A percentile compares a stretch with the other conserved stretches of the same genome.
Conservation (phyloP, 208 protist species). For the Acanthamoeba triangularis region DNA sequence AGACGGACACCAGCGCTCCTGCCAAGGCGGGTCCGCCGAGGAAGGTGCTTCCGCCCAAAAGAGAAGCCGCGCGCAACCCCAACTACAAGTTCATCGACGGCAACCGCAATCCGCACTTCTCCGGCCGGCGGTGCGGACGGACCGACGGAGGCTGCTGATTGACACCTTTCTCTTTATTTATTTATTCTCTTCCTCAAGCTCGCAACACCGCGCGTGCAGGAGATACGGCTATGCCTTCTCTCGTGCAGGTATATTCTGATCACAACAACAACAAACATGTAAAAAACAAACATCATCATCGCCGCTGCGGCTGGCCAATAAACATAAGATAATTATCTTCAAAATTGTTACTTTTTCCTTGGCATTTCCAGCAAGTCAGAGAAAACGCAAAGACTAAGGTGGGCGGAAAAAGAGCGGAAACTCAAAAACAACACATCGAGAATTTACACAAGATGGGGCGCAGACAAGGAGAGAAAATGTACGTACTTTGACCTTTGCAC, state of each 20-base stretch:
- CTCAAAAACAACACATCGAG: background rate
- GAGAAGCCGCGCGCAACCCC: background rate
- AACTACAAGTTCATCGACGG: constrained; percentile 38
- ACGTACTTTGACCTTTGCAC: background rate
- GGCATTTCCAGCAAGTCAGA: too few relatives aligned
- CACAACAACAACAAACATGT: background rate
- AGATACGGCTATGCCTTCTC: background rate
- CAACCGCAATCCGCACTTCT: constrained; percentile 7
- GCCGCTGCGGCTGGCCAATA: too few relatives aligned
- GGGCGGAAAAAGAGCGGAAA: too few relatives aligned
- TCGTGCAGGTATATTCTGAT: background rate
- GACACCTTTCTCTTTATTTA: too few relatives aligned
- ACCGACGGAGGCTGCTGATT: too few relatives aligned
- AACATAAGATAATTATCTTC: too few relatives aligned
- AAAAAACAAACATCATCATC: too few relatives aligned
- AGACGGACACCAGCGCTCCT: too few relatives aligned
- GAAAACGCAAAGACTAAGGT: too few relatives aligned
- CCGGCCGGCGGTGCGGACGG: background rate
- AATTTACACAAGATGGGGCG: background rate
- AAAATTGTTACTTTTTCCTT: too few relatives aligned
- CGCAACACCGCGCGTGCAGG: background rate
- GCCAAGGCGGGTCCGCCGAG: background rate
- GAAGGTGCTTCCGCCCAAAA: background rate
- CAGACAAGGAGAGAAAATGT: constrained; percentile 33
- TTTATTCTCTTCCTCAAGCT: background rate